Conservation (phyloP, 2,329 filamentous ascomycete genomes). For the Cladosporium sp. region DNA sequence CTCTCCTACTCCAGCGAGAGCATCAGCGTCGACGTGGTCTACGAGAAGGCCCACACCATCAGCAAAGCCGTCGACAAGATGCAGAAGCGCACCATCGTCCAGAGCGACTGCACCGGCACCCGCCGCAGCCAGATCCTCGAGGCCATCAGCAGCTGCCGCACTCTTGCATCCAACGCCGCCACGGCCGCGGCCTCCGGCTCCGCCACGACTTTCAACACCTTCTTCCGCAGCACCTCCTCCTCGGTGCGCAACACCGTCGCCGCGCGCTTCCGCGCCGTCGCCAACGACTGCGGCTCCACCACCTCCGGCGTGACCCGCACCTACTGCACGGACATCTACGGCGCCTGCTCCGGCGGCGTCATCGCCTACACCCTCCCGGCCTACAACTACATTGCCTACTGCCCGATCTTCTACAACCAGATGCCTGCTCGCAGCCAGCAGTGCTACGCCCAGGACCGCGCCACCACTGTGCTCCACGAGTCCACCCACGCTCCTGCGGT, state of each 20-base stretch:
- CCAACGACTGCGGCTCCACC: constrained; percentile 52
- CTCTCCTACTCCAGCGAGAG: constrained; percentile 57
- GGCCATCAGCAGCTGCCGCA: constrained; percentile 53
- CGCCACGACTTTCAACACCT: constrained; percentile 28
- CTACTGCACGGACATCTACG: constrained; percentile 59
- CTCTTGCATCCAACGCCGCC: constrained; percentile 52
- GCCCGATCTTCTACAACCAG: constrained; percentile 54
- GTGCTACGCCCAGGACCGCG: constrained; percentile 64
- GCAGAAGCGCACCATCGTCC: constrained; percentile 50
- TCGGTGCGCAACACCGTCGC: constrained; percentile 48
- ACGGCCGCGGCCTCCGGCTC: constrained; percentile 48
- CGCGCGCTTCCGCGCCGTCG: constrained; percentile 49
- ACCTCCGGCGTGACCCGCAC: constrained; percentile 48
- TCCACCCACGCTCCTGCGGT: constrained; percentile 54
- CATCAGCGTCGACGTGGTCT: constrained; percentile 55
- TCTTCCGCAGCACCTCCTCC: constrained; percentile 55
- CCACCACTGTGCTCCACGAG: constrained; percentile 63
- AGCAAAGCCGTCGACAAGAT: constrained; percentile 42
- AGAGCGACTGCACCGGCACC: constrained; percentile 46
- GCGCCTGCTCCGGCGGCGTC: constrained; percentile 48
- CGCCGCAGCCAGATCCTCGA: constrained; percentile 43
- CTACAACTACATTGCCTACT: constrained; percentile 55
- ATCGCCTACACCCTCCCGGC: constrained; percentile 56
- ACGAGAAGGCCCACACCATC: constrained; percentile 48
- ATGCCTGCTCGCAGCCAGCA: constrained; percentile 47